These are phyloP conservation scores for Cyclotella sp. DNA, from an alignment of 108 stramenopile genomes.

Conservation along the genomic window DNA sequence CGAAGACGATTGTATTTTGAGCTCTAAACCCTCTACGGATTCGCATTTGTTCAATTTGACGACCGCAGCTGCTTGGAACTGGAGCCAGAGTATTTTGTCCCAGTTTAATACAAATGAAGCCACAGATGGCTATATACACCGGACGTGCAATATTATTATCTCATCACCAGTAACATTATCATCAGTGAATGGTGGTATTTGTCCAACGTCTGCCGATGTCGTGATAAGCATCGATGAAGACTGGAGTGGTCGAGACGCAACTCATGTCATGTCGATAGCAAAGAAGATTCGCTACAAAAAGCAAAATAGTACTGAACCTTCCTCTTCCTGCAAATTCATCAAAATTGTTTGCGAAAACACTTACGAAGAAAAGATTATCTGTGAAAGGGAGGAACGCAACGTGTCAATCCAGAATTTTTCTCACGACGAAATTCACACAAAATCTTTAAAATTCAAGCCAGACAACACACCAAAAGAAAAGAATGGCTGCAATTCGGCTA, in stretches of 20 bases:
- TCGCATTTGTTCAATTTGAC: too few species aligned
- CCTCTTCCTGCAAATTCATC: constrained; percentile 51
- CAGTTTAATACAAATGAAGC: constrained; percentile 45
- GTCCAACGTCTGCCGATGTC: constrained; percentile 63
- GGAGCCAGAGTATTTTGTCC: constrained; percentile 59
- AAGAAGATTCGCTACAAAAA: constrained; percentile 32
- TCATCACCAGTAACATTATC: constrained; percentile 64
- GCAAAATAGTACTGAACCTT: neutral
- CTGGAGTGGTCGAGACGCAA: constrained; percentile 78
- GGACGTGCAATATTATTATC: constrained; percentile 51
- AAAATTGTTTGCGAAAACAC: constrained; percentile 64
- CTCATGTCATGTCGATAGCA: constrained; percentile 50
- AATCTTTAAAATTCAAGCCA: too few species aligned
- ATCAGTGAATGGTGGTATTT: constrained; percentile 62
- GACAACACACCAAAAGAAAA: too few species aligned
- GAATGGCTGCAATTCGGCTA: too few species aligned
- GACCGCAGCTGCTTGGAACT: constrained; percentile 50
- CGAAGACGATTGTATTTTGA: too few species aligned
- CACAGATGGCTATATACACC: neutral
- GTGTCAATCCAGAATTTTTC: constrained; percentile 7
- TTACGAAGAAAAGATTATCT: constrained; percentile 64
- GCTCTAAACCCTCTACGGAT: too few species aligned
- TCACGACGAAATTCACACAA: too few species aligned
- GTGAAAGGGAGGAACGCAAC: constrained; percentile 25
- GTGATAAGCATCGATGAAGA: constrained; percentile 86